These are phyloP conservation scores for Pelargonium fulgidum DNA, from an alignment of 441 rosid species.

Conservation along the genomic window DNA sequence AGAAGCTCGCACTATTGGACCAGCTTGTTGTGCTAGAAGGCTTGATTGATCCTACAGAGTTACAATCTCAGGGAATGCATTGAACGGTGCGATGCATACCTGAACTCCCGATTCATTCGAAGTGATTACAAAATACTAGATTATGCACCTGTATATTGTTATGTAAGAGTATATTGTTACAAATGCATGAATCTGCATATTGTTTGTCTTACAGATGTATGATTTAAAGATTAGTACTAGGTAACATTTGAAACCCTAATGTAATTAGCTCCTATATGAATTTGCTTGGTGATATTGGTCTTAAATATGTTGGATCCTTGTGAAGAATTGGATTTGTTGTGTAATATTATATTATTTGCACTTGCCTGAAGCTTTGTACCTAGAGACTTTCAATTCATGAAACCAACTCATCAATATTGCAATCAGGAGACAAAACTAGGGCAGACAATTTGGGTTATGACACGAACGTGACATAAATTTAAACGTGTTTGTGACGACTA, in stretches of 20 bases:
- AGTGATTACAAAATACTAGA: not conserved
- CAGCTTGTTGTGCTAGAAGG: conserved; percentile 92
- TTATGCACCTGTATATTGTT: conserved; percentile 14
- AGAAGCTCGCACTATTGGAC: conserved; percentile 69
- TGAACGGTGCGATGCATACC: conserved; percentile 3
- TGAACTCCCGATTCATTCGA: not conserved
- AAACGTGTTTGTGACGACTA: too few relatives aligned
- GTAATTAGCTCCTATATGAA: not conserved
- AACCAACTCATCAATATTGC: too few relatives aligned
- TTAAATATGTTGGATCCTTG: not conserved
- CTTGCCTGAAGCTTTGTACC: too few relatives aligned
- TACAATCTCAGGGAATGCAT: conserved; percentile 25
- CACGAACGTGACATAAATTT: too few relatives aligned
- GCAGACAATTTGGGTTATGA: too few relatives aligned
- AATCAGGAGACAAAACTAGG: too few relatives aligned
- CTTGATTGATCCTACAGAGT: conserved; percentile 62
- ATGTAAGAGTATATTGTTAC: not conserved
- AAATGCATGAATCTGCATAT: not conserved
- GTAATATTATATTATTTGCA: too few relatives aligned
- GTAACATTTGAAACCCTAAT: not conserved
- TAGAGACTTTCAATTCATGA: too few relatives aligned
- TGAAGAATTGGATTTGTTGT: not conserved
- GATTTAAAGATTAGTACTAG: not conserved
- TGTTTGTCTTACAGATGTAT: not conserved
- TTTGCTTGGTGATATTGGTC: not conserved